phyloP scores from a whole-genome alignment of 257 asterid species.

The Solanum clarkiae region DNA sequence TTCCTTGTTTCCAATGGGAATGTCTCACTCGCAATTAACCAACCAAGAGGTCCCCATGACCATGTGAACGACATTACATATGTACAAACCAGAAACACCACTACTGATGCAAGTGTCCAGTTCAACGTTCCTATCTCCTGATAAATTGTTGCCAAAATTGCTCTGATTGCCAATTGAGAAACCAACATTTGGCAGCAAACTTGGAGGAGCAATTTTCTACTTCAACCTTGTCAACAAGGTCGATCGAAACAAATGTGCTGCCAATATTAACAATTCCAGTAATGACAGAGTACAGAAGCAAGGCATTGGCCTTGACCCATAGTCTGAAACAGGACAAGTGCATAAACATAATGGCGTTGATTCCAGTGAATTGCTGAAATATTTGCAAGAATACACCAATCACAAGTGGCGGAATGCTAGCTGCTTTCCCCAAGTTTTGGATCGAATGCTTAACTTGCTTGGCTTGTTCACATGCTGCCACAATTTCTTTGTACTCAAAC shows the following conservation, averaged over 20 bases:
- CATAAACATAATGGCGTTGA: constrained; percentile 6
- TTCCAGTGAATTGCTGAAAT: constrained; percentile 4
- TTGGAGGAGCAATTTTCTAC: too few species aligned
- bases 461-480: constrained; percentile 4
- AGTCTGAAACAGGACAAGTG: constrained; percentile 1
- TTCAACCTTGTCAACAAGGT: not conserved
- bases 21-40: constrained; percentile 59
- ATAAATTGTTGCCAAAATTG: constrained; percentile 18
- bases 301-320: not conserved
- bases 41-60: constrained; percentile 58
- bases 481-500: constrained; percentile 7
- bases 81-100: constrained; percentile 41
- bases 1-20: constrained; percentile 57
- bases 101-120: constrained; percentile 13
- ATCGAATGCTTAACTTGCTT: not conserved
- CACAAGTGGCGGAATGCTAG: constrained; percentile 14
- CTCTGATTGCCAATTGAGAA: not conserved
- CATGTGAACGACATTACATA: constrained; percentile 13
- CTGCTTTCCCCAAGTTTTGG: constrained; percentile 3
- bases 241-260: not conserved
- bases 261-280: not conserved
- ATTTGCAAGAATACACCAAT: not conserved
- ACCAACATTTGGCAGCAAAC: not conserved
- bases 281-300: not conserved
- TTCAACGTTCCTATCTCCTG: constrained; percentile 22